A percentile compares a stretch with the other conserved stretches of the same genome.
phyloP scores from a whole-genome alignment of 371 early-diverging fungal genomes.

The Mucor saturninus region DNA sequence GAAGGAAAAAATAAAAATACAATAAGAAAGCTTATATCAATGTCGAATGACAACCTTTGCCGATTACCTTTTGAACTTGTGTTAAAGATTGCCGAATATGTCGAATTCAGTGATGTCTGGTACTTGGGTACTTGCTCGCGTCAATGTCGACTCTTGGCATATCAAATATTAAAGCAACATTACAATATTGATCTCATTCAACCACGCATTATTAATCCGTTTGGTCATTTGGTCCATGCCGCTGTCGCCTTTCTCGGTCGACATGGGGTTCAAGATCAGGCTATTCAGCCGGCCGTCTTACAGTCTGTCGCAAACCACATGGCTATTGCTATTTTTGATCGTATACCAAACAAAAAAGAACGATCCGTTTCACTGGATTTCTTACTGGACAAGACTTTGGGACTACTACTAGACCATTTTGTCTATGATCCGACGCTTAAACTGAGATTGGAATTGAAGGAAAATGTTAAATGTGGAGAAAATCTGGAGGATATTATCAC shows the following conservation, averaged over 20 bases:
- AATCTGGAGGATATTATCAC: too few species aligned
- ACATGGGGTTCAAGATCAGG: neutral
- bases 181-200: conserved; percentile 42
- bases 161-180: conserved; percentile 39
- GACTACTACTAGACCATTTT: conserved; percentile 41
- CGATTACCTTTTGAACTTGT: conserved; percentile 39
- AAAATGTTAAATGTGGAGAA: too few species aligned
- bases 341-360: conserved; percentile 34
- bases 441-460: neutral
- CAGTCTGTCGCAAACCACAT: conserved; percentile 46
- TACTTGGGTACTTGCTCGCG: conserved; percentile 42
- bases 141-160: conserved; percentile 28
- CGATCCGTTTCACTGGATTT: conserved; percentile 40
- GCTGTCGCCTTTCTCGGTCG: conserved; percentile 29
- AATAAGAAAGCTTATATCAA: neutral
- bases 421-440: conserved; percentile 28
- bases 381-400: conserved; percentile 40
- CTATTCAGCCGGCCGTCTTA: conserved; percentile 9
- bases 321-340: conserved; percentile 45
- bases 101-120: conserved; percentile 43
- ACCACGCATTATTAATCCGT: conserved; percentile 35
- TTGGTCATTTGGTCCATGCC: conserved; percentile 31
- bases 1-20: neutral
- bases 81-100: conserved; percentile 32
- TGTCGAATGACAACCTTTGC: conserved; percentile 3